These are phyloP conservation scores for Hortaea sp. DNA, from an alignment of 2,329 filamentous ascomycete species.

Conservation along the genomic window DNA sequence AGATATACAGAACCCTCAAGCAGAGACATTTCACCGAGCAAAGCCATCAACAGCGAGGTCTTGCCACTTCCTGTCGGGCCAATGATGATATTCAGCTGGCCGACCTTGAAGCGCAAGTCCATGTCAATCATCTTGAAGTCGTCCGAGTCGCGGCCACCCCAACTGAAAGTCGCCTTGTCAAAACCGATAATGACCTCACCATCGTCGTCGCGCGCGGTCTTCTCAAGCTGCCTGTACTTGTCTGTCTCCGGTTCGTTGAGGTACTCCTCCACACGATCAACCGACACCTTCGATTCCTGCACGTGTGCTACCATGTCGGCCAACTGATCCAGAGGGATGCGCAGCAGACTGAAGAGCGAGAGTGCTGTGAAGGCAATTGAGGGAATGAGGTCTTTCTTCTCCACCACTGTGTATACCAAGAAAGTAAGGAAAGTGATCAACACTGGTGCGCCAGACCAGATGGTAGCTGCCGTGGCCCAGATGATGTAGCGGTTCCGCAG, in stretches of 20 bases:
- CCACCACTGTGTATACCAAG: slow-evolving; percentile 80
- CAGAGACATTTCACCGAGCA: slow-evolving; percentile 91
- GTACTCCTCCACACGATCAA: slow-evolving; percentile 94
- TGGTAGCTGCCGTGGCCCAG: slow-evolving; percentile 83
- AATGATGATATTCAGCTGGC: slow-evolving; percentile 82
- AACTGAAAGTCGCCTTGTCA: slow-evolving; percentile 73
- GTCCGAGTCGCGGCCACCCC: slow-evolving; percentile 54
- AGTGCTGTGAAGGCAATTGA: slow-evolving; percentile 94
- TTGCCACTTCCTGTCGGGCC: slow-evolving; percentile 93
- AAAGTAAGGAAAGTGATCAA: slow-evolving; percentile 96
- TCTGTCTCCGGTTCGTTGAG: slow-evolving; percentile 88
- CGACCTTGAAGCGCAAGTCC: slow-evolving; percentile 71
- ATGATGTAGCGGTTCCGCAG: slow-evolving; percentile 76
- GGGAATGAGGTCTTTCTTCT: slow-evolving; percentile 79
- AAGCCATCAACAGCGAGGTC: slow-evolving; percentile 88
- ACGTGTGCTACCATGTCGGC: slow-evolving; percentile 99
- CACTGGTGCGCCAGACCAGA: slow-evolving; percentile 93
- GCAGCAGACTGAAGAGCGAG: slow-evolving; percentile 87
- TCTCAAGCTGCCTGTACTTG: slow-evolving; percentile 77
- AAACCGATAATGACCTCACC: slow-evolving; percentile 74
- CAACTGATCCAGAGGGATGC: slow-evolving; percentile 87
- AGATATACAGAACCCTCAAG: slow-evolving; percentile 72
- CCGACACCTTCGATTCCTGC: slow-evolving; percentile 91
- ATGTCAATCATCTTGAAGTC: slow-evolving; percentile 69
- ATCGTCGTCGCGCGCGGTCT: slow-evolving; percentile 57